Evolutionary conservation across 495 filamentous ascomycete genomes (phyloP).

Genomic region (Talaromyces liani): DNA sequence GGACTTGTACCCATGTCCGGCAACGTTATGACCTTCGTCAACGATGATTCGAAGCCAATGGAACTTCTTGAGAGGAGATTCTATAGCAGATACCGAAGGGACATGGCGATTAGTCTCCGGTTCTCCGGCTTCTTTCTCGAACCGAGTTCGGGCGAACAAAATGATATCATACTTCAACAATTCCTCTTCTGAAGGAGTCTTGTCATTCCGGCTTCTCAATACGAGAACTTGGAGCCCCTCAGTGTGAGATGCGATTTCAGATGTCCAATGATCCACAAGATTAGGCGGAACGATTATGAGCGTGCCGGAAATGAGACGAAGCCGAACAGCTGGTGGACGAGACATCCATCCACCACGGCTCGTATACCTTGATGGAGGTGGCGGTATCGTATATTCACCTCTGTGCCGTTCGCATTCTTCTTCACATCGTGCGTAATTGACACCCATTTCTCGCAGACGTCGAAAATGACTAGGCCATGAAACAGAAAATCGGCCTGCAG

Average conservation of each 20-base stretch:
- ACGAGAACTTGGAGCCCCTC: slow-evolving; percentile 56
- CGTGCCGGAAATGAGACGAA: slow-evolving; percentile 61
- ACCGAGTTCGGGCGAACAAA: slow-evolving; percentile 65
- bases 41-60: slow-evolving; percentile 84
- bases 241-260: slow-evolving; percentile 61
- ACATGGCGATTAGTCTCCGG: slow-evolving; percentile 22
- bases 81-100: slow-evolving; percentile 30
- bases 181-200: slow-evolving; percentile 50
- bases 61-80: slow-evolving; percentile 58
- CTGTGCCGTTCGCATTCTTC: slow-evolving; percentile 46
- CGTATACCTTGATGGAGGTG: slow-evolving; percentile 34
- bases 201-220: slow-evolving; percentile 39
- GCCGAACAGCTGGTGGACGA: slow-evolving; percentile 32
- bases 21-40: slow-evolving; percentile 85
- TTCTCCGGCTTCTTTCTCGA: slow-evolving; percentile 53
- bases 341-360: slow-evolving; percentile 36
- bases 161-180: slow-evolving; percentile 70
- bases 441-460: slow-evolving; percentile 21
- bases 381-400: slow-evolving; percentile 48
- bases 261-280: slow-evolving; percentile 49
- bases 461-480: slow-evolving; percentile 62
- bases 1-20: slow-evolving; percentile 48
- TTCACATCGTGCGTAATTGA: slow-evolving; percentile 40
- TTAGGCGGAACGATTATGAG: slow-evolving; percentile 48
- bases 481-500: slow-evolving; percentile 53